Conservation (phyloP, 2,329 filamentous ascomycete genomes). For the Colletotrichum camelliae region DNA sequence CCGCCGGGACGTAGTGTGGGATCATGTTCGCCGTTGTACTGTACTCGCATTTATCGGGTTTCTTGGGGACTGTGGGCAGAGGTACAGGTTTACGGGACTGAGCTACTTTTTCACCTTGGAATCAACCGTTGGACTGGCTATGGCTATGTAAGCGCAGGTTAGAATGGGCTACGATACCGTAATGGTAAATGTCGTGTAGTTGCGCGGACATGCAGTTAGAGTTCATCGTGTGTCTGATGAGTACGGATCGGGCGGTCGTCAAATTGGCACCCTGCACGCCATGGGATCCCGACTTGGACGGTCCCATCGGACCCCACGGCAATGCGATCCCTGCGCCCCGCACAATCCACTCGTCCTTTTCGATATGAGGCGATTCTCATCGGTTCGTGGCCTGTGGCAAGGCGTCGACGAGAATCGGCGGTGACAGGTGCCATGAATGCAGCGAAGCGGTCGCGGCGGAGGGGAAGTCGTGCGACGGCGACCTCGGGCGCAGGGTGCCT, state of each 20-base stretch:
- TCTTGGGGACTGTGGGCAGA: not conserved
- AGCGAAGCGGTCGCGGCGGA: not conserved
- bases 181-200: not conserved
- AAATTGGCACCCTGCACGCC: not conserved
- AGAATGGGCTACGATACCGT: not conserved
- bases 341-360: not conserved
- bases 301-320: not conserved
- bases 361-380: not conserved
- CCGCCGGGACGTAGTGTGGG: not conserved
- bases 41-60: not conserved
- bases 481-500: not conserved
- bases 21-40: not conserved
- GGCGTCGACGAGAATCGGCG: not conserved
- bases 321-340: not conserved
- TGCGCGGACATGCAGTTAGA: not conserved
- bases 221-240: not conserved
- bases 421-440: not conserved
- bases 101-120: not conserved
- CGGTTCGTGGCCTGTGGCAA: not conserved
- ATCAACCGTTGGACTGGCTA: not conserved
- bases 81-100: not conserved
- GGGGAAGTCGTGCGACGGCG: not conserved
- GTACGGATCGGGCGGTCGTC: not conserved
- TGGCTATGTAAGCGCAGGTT: not conserved
- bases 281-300: not conserved